Base-by-base conservation (phyloP, 148 eudicot species). In the Amaranthus palmeri region DNA sequence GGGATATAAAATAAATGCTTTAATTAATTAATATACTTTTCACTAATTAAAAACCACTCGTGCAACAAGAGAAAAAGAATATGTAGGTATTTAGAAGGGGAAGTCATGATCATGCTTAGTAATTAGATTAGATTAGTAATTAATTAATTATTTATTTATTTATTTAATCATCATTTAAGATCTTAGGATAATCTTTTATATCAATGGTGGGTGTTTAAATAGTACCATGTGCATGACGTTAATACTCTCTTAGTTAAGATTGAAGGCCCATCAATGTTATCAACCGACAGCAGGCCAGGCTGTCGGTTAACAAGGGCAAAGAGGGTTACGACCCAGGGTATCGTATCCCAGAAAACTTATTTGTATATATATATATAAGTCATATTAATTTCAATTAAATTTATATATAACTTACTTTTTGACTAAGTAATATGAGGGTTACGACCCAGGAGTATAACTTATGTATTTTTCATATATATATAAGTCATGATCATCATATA, bases 1-100 rank as follows among this genome's bases (percentile, higher is more conserved):
- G 43, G 40, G 63, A 44, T 69, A 61, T 25, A 25, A 25, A 69
- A 48, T 52, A 54, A 36, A 52, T 69, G 54, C 25, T 52, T 54
- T 60, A 10, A 60, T 54, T 60, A 10, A 60, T 60, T 60, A 36
- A 25, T 51, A 69, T 70, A 70, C 47, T 70, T 70, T 56, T 56
- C 5, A 9, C 62, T 59, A 63, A 43, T 43, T 70, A 8, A 57
- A 70, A 68, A 54, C 73, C 73, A 70, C 73, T 57, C 73, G 73
- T 70, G 63, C 73, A 70, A 70, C 53, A 55, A 52, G 62, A 57
- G 11, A 44, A 56, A 9, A 70, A 70, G 54, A 45, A 10, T 54
- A 54, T 14, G 2, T 25, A 25, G 36, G 36, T 25, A 25, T 5
- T 5, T 68, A 10, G 5, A 18, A 51, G 17, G 53, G 11, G 42